Evolutionary conservation across 352 stramenopile species (phyloP).

Genomic region (Phytopythium aichiense): DNA sequence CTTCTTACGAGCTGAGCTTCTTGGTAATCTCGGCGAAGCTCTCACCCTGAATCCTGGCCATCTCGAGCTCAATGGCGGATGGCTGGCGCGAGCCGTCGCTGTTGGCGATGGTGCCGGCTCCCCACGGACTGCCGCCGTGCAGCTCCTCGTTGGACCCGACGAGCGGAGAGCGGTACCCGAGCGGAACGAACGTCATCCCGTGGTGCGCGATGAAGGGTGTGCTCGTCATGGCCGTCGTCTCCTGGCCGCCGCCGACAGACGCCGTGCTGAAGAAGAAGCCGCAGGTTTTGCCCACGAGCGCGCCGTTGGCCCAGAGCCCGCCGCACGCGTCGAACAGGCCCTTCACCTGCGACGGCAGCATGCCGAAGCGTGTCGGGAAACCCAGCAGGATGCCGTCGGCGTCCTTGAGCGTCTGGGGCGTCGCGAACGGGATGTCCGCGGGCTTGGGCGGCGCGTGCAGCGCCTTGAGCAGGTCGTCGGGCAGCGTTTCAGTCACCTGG

Average conservation of each 20-base stretch:
- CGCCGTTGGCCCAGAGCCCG: slow-evolving; percentile 64
- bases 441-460: slow-evolving; percentile 66
- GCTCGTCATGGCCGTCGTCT: slow-evolving; percentile 74
- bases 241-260: slow-evolving; percentile 72
- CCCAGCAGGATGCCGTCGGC: slow-evolving; percentile 83
- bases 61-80: slow-evolving; percentile 65
- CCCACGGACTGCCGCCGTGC: slow-evolving; percentile 66
- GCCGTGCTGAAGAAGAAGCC: slow-evolving; percentile 76
- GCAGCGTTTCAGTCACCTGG: slow-evolving; percentile 76
- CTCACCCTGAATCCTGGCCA: slow-evolving; percentile 68
- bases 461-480: slow-evolving; percentile 60
- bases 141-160: slow-evolving; percentile 53
- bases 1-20: slow-evolving; percentile 39
- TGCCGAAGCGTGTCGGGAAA: slow-evolving; percentile 77
- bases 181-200: slow-evolving; percentile 85
- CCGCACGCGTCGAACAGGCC: slow-evolving; percentile 76
- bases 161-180: slow-evolving; percentile 48
- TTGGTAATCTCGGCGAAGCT: slow-evolving; percentile 75
- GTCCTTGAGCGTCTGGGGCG: slow-evolving; percentile 51
- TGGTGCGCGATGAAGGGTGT: slow-evolving; percentile 82
- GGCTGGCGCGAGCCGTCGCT: slow-evolving; percentile 71
- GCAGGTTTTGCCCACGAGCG: slow-evolving; percentile 70
- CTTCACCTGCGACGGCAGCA: slow-evolving; percentile 80
- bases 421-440: slow-evolving; percentile 44
- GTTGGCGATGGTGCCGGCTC: slow-evolving; percentile 71